Conservation (phyloP, 192 early-diverging fungal species). For the Rhizophlyctis rosea region DNA sequence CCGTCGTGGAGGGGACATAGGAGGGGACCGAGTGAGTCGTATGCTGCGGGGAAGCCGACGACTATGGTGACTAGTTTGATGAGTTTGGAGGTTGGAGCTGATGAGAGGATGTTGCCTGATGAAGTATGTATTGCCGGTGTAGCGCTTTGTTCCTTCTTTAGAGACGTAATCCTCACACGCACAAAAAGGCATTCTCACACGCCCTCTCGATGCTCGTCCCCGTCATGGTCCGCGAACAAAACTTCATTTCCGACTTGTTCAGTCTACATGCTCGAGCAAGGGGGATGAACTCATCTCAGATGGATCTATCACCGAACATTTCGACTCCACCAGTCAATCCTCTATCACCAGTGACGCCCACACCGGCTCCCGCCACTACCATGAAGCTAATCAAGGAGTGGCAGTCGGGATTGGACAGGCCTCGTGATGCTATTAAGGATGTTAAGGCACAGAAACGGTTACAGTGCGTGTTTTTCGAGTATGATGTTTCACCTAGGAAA, state of each 20-base stretch:
- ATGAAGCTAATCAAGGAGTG: slow-evolving; percentile 31
- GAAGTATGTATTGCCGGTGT: slow-evolving; percentile 33
- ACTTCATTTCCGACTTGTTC: slow-evolving; percentile 89
- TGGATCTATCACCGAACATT: slow-evolving; percentile 1
- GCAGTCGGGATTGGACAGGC: slow-evolving; percentile 47
- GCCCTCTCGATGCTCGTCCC: slow-evolving; percentile 59
- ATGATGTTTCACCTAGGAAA: background rate
- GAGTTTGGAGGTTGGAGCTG: slow-evolving; percentile 31
- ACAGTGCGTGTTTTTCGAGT: slow-evolving; percentile 39
- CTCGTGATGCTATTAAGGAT: slow-evolving; percentile 61
- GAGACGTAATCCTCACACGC: too few relatives aligned
- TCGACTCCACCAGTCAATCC: background rate
- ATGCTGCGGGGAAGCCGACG: background rate
- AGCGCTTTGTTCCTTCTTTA: too few relatives aligned
- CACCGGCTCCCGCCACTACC: too few relatives aligned
- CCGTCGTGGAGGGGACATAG: slow-evolving; percentile 2
- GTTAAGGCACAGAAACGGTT: slow-evolving; percentile 66
- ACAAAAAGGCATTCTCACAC: slow-evolving; percentile 62
- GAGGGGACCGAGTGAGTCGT: slow-evolving; percentile 13
- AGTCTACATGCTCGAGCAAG: slow-evolving; percentile 56
- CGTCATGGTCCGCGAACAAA: slow-evolving; percentile 81
- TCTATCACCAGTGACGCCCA: slow-evolving; percentile 12
- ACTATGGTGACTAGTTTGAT: slow-evolving; percentile 6
- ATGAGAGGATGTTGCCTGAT: slow-evolving; percentile 52
- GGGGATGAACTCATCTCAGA: slow-evolving; percentile 27